phyloP scores from a whole-genome alignment of 2,329 filamentous ascomycete species.

The Colletotrichum gigasporum region DNA sequence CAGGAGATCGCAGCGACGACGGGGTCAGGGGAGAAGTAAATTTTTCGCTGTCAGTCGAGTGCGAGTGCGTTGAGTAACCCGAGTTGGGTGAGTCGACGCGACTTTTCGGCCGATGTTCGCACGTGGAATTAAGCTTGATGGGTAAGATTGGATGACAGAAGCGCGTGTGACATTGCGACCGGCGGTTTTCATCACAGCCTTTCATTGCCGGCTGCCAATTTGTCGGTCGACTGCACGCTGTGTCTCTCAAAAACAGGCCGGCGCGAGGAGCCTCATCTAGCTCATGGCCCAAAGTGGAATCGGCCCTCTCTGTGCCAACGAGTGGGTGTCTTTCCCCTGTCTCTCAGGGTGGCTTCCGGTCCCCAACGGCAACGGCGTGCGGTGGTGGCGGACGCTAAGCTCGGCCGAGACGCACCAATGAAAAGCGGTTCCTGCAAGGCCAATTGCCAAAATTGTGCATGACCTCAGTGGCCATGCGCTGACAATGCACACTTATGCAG shows the following conservation, averaged over 20 bases:
- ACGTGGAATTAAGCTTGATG: conserved; percentile 31
- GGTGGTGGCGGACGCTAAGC: background rate
- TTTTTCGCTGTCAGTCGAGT: background rate
- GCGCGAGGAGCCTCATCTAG: conserved; percentile 13
- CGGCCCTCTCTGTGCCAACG: background rate
- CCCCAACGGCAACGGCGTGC: background rate
- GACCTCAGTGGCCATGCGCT: conserved; percentile 1
- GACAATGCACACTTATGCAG: conserved; percentile 29
- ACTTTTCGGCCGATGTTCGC: background rate
- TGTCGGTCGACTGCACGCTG: background rate
- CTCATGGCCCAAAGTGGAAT: conserved; percentile 7
- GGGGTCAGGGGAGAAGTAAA: background rate
- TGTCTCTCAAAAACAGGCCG: background rate
- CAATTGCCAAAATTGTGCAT: conserved; percentile 16
- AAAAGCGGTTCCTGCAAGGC: background rate
- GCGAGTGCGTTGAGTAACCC: background rate
- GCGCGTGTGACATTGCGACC: conserved; percentile 24
- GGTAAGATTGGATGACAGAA: conserved; percentile 28
- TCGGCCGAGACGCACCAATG: conserved; percentile 1
- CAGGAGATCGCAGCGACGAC: background rate
- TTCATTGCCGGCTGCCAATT: background rate
- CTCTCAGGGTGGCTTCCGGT: background rate
- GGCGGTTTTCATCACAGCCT: background rate
- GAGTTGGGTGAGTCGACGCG: too few species aligned
- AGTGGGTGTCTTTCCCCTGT: background rate